phyloP scores from a whole-genome alignment of 2,329 filamentous ascomycete genomes.

The Phyllosticta citriasiana region DNA sequence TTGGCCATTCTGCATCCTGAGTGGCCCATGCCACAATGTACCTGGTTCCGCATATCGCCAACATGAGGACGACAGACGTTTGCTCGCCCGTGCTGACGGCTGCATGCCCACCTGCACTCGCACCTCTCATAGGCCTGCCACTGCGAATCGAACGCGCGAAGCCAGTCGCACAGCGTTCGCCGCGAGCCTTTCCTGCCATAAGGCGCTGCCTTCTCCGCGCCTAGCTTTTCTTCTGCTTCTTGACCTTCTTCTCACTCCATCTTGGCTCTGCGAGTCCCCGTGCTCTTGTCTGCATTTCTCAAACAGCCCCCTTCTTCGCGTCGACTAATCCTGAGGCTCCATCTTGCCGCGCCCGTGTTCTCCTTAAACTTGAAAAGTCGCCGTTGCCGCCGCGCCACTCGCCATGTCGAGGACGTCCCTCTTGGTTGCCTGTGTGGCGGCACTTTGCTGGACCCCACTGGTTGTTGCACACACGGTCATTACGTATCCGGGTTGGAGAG shows the following conservation, averaged over 20 bases:
- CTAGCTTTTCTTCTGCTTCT: conserved; percentile 2
- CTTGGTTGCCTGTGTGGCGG: conserved; percentile 1
- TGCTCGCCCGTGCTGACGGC: conserved; percentile 9
- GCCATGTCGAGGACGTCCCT: neutral
- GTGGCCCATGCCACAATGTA: neutral
- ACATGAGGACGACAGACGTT: neutral
- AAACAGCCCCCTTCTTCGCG: conserved; percentile 1
- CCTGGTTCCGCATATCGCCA: neutral
- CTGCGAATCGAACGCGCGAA: conserved; percentile 9
- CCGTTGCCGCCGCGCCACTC: neutral
- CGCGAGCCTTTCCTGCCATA: conserved; percentile 3
- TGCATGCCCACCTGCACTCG: conserved; percentile 5
- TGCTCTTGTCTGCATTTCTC: neutral
- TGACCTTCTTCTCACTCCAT: conserved; percentile 3
- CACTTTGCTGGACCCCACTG: conserved; percentile 27
- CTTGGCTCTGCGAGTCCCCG: neutral
- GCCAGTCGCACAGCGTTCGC: conserved; percentile 4
- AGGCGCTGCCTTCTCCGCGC: conserved; percentile 4
- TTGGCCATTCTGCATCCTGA: neutral
- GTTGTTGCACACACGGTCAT: conserved; percentile 68
- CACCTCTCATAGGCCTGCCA: conserved; percentile 1
- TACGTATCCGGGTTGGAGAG: conserved; percentile 77
- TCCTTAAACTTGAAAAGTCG: neutral
- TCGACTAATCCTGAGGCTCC: conserved; percentile 3
- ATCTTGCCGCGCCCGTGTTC: neutral